Evolutionary conservation across 2,329 filamentous ascomycete genomes (phyloP).

Genomic region (Hymenoscyphus albidus): DNA sequence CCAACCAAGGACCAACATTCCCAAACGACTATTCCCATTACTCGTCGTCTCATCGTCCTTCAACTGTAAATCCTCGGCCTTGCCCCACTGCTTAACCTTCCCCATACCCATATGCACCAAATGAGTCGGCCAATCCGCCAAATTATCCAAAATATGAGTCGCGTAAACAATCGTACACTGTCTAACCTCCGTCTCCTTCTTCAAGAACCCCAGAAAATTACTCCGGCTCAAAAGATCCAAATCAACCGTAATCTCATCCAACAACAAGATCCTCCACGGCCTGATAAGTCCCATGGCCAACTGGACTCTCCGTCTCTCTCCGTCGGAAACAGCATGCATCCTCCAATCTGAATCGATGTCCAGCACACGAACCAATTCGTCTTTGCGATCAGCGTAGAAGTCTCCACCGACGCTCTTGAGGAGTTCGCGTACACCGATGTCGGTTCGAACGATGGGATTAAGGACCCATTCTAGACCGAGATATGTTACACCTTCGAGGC

Average conservation of each 20-base stretch:
- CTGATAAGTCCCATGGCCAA: constrained; percentile 91
- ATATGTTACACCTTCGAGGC: constrained; percentile 92
- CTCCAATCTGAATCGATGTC: constrained; percentile 92
- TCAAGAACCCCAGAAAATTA: constrained; percentile 82
- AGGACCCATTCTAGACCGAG: constrained; percentile 97
- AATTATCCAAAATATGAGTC: constrained; percentile 93
- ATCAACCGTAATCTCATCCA: constrained; percentile 97
- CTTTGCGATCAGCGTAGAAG: constrained; percentile 73
- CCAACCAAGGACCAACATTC: constrained; percentile 86
- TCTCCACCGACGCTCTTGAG: constrained; percentile 83
- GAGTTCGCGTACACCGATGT: constrained; percentile 87
- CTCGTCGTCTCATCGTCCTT: constrained; percentile 32
- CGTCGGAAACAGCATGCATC: constrained; percentile 93
- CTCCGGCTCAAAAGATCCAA: constrained; percentile 81
- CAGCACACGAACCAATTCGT: constrained; percentile 82
- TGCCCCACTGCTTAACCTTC: constrained; percentile 80
- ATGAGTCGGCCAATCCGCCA: constrained; percentile 92
- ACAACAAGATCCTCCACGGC: constrained; percentile 84
- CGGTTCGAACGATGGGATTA: constrained; percentile 91
- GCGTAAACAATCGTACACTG: constrained; percentile 94
- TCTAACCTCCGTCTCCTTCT: constrained; percentile 76
- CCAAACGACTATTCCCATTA: constrained; percentile 76
- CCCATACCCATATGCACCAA: constrained; percentile 94
- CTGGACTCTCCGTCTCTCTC: constrained; percentile 87
- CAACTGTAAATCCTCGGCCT: constrained; percentile 62